Evolutionary conservation across 2,329 filamentous ascomycete genomes (phyloP), one percentile per base, ranked within the genome.

Genomic region (Lachnellula subtilissima): DNA sequence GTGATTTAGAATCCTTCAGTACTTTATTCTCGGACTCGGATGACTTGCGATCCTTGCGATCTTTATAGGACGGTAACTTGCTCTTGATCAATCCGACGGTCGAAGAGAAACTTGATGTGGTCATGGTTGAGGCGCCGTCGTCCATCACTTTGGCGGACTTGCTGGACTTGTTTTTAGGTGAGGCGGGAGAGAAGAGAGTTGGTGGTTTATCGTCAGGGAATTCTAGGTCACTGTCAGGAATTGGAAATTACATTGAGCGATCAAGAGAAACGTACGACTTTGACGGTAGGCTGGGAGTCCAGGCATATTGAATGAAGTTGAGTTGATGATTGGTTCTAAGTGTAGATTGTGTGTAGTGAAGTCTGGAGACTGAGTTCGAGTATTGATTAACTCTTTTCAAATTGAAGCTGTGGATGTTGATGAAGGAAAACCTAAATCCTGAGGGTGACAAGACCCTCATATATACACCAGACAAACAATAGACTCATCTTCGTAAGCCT

Each of bases 51-150:
- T 45, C 55, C 43, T 50, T 52, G 32, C 56, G 49, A 4, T 58
- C 53, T 43, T 63, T 62, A 23, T 56, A 57, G 3, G 52, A 57
- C 15, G 53, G 48, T 11, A 65, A 49, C 51, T 64, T 64, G 45
- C 50, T 54, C 57, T 64, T 61, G n/a, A 56, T 55, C 3, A 69
- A 55, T 8, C 57, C 59, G 32, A 66, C 53, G 4, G 60, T 68
- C 3, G 63, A 67, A 4, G 60, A 52, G 56, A 65, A 64, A 43
- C 63, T 66, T 9, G 61, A 63, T 23, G 62, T 62, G 52, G 62
- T 68, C 17, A 49, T 50, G 8, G 67, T 57, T 32, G 28, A 11
- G 67, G 69, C 2, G 57, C 56, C 4, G 58, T 47, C 28, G 37
- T 67, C 65, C 9, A 37, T 40, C 17, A 59, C 56, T 25, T 58